Evolutionary conservation across 305 asterid genomes (phyloP).

Genomic region (Rubia tinctorum): DNA sequence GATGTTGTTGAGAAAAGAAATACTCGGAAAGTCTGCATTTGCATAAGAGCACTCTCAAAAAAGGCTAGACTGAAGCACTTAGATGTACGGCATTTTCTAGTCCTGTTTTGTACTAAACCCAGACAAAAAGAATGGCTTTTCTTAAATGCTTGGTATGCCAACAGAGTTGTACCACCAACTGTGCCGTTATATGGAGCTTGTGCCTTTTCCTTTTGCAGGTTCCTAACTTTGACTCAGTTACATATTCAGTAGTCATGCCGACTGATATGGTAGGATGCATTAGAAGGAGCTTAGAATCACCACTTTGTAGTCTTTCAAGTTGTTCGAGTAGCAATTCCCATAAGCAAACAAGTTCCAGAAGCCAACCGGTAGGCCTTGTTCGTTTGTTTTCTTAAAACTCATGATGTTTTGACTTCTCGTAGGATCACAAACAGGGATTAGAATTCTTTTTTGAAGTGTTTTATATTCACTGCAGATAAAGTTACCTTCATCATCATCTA

Average conservation of each 20-base stretch:
- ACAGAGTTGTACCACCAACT: not conserved
- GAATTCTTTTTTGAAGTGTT: not conserved
- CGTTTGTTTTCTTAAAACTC: not conserved
- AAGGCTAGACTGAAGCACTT: slow-evolving; percentile 77
- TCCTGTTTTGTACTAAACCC: not conserved
- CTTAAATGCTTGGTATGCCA: not conserved
- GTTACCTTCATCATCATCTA: slow-evolving; percentile 23
- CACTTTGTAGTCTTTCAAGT: slow-evolving; percentile 60
- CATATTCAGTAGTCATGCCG: slow-evolving; percentile 67
- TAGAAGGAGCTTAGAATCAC: slow-evolving; percentile 69
- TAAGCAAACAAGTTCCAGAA: slow-evolving; percentile 35
- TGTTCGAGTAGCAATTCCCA: slow-evolving; percentile 48
- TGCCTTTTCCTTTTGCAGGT: slow-evolving; percentile 37
- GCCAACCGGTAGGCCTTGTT: slow-evolving; percentile 40
- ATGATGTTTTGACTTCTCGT: slow-evolving; percentile 5
- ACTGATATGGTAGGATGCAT: slow-evolving; percentile 74
- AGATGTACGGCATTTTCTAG: slow-evolving; percentile 39
- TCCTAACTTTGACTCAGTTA: slow-evolving; percentile 76
- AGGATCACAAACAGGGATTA: not conserved
- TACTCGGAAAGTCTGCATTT: slow-evolving; percentile 80
- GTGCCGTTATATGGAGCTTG: not conserved
- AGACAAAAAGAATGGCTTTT: not conserved
- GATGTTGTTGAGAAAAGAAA: slow-evolving; percentile 89
- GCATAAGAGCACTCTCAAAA: slow-evolving; percentile 78
- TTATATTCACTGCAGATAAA: slow-evolving; percentile 38